Conservation (phyloP, 306 rosid species). For the Rubus idaeus region DNA sequence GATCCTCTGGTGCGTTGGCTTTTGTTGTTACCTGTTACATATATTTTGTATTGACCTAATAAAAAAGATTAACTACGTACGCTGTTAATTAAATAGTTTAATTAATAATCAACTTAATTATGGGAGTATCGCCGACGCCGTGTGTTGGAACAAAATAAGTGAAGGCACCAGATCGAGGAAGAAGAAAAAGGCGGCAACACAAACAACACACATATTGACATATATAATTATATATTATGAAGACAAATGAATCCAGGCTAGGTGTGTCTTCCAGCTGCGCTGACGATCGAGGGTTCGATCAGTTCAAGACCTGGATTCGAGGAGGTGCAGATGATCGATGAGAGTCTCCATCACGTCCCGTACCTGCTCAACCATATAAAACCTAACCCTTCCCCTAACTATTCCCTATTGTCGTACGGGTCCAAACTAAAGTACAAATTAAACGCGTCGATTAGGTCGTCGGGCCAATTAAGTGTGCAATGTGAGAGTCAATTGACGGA, state of each 20-base stretch:
- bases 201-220: too few relatives aligned
- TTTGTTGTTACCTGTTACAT: neutral
- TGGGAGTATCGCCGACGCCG: neutral
- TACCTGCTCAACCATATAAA: neutral
- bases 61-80: neutral
- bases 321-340: too few relatives aligned
- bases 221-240: neutral
- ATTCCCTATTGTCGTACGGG: neutral
- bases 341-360: too few relatives aligned
- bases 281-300: too few relatives aligned
- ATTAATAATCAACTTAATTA: neutral
- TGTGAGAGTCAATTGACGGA: neutral
- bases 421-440: too few relatives aligned
- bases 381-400: neutral
- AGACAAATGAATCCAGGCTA: neutral
- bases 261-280: slow-evolving; percentile 2
- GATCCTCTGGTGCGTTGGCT: neutral
- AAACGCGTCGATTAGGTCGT: neutral
- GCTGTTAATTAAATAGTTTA: neutral
- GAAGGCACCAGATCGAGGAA: neutral
- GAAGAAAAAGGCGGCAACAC: too few relatives aligned
- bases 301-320: neutral
- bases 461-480: neutral
- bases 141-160: neutral
- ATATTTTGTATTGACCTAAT: neutral